phyloP scores from a whole-genome alignment of 2,329 filamentous ascomycete genomes.

The Didymella sp. region DNA sequence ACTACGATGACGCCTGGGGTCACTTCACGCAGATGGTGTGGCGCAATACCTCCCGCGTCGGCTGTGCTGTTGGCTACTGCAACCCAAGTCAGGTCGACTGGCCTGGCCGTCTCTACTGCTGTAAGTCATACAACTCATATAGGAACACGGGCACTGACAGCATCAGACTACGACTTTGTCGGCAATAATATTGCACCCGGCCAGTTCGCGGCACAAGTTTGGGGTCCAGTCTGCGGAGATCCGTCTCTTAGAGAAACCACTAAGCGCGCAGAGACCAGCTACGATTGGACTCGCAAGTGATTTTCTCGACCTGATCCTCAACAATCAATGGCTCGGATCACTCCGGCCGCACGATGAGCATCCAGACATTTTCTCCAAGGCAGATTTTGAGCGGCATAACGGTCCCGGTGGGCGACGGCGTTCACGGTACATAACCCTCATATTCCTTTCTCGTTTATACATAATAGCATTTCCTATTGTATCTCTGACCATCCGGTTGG shows the following conservation, averaged over 20 bases:
- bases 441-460: constrained; percentile 1
- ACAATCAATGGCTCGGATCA: not conserved
- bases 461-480: not conserved
- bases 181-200: constrained; percentile 45
- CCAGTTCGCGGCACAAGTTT: constrained; percentile 43
- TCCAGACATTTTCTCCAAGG: not conserved
- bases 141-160: constrained; percentile 14
- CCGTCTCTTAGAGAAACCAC: constrained; percentile 27
- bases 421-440: not conserved
- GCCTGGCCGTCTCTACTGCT: constrained; percentile 48
- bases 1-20: constrained; percentile 39
- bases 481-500: constrained; percentile 14
- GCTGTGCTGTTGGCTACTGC: constrained; percentile 46
- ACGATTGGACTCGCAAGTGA: constrained; percentile 26
- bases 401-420: not conserved
- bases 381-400: not conserved
- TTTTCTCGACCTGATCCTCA: not conserved
- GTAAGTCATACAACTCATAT: constrained; percentile 27
- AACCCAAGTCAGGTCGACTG: constrained; percentile 23
- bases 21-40: constrained; percentile 52
- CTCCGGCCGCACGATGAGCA: not conserved
- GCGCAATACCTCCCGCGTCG: constrained; percentile 46
- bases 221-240: constrained; percentile 39
- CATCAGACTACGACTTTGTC: constrained; percentile 40
- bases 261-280: constrained; percentile 25